Conservation (phyloP, 2,329 filamentous ascomycete genomes). For the Aureobasidium sp. region DNA sequence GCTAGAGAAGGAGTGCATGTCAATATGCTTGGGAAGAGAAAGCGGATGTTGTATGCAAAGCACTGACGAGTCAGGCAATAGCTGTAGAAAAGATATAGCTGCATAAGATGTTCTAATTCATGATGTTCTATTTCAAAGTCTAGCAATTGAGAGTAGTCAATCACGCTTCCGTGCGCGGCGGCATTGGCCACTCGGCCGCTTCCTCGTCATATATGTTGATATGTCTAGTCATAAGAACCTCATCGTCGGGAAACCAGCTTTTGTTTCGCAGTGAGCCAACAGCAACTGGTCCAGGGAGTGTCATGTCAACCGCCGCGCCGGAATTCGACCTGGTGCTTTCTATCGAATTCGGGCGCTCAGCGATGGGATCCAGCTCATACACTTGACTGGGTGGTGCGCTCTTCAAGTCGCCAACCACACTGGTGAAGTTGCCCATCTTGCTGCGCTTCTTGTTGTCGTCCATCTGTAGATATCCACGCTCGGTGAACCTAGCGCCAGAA, state of each 20-base stretch:
- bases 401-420: background rate
- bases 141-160: background rate
- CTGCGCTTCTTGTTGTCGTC: background rate
- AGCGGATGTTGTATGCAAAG: background rate
- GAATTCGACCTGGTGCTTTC: background rate
- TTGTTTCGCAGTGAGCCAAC: background rate
- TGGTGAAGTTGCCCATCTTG: constrained; percentile 5
- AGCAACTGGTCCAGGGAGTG: background rate
- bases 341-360: background rate
- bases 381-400: background rate
- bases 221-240: background rate
- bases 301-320: background rate
- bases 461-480: background rate
- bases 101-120: background rate
- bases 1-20: too few species aligned
- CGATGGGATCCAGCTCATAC: background rate
- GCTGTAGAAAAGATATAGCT: background rate
- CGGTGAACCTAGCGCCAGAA: background rate
- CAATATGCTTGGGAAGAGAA: too few species aligned
- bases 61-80: background rate
- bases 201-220: background rate
- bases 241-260: constrained; percentile 4
- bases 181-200: background rate
- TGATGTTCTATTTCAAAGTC: background rate
- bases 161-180: background rate